These are phyloP conservation scores for Lachnellula hyalina DNA, from an alignment of 2,329 filamentous ascomycete genomes.

Conservation along the genomic window DNA sequence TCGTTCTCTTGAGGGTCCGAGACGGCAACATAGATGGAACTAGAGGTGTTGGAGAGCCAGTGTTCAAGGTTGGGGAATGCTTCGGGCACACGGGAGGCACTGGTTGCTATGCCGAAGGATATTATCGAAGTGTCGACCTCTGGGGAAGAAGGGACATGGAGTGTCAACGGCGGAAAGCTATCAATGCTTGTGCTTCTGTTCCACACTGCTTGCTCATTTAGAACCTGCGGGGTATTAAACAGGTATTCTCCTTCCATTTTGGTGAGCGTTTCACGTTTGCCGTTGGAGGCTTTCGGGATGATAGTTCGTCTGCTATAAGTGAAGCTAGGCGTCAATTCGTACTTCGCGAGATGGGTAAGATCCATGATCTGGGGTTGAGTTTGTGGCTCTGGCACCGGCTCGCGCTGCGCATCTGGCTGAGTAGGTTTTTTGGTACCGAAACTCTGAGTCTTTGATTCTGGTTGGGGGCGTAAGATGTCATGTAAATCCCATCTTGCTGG, in stretches of 20 bases:
- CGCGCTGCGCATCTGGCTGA: too few relatives aligned
- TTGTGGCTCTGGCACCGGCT: neutral
- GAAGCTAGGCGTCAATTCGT: slow-evolving; percentile 13
- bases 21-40: slow-evolving; percentile 19
- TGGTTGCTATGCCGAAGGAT: slow-evolving; percentile 24
- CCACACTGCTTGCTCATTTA: slow-evolving; percentile 5
- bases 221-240: slow-evolving; percentile 4
- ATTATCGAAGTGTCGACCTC: slow-evolving; percentile 20
- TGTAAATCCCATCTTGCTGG: too few relatives aligned
- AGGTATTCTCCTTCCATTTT: slow-evolving; percentile 11
- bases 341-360: slow-evolving; percentile 12
- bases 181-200: slow-evolving; percentile 2
- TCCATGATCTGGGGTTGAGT: neutral
- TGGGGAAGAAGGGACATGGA: slow-evolving; percentile 13
- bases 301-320: slow-evolving; percentile 17
- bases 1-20: slow-evolving; percentile 9
- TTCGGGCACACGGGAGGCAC: slow-evolving; percentile 16
- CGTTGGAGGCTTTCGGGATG: slow-evolving; percentile 5
- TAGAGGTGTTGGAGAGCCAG: slow-evolving; percentile 20
- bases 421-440: too few relatives aligned
- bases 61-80: slow-evolving; percentile 21
- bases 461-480: too few relatives aligned
- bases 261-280: slow-evolving; percentile 14
- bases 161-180: slow-evolving; percentile 6
- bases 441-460: neutral